Evolutionary conservation across 768 basidiomycete genomes (phyloP), one percentile per base, ranked within the genome.

Genomic region (Tremella mesenterica): DNA sequence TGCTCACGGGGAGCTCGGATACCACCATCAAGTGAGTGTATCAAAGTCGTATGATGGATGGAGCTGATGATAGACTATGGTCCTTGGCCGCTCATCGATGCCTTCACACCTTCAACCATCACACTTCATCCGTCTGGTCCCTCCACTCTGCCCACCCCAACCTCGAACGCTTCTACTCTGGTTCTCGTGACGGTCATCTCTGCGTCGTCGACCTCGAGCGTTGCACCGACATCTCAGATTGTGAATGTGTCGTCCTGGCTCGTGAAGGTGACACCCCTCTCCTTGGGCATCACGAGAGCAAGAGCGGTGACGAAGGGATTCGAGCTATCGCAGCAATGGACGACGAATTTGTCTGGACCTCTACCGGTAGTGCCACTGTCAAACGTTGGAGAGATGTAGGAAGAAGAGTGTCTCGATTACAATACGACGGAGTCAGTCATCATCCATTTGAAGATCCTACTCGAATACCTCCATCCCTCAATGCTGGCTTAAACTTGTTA

Each of bases 81-180:
- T 96, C 92, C 1, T 78, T 96, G 16, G 74, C 88, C 0, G 76
- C 76, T 14, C 91, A 96, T 68, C 80, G 86, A 10, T 93, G 90
- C 65, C 75, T 99, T 14, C 91, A 99, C 65, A 97, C 93, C 1
- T 99, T 96, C 76, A 87, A 88, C 0, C 85, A 96, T 66, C 93
- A 97, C 70, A 83, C 86, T 13, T 89, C 92, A 56, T 73, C 73
- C 13, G 90, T 96, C 43, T 97, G 95, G 93, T 84, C 92, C 0
- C 77, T 99, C 6, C 82, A 81, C 67, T 93, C 91, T 8, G 79
- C 82, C 0, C 91, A 97, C 69, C 88, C 91, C 0, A 82, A 85
- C 7, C 78, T 99, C 48, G 83, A 81, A 69, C 78, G 83, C 1
- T 99, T 99, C 76, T 96, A 93, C 74, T 95, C 92, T 0, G 95